A percentile compares a stretch with the other conserved stretches of the same genome.
Evolutionary conservation across 1,284 basidiomycete species (phyloP).

Genomic region (Boletellus deceptivus): DNA sequence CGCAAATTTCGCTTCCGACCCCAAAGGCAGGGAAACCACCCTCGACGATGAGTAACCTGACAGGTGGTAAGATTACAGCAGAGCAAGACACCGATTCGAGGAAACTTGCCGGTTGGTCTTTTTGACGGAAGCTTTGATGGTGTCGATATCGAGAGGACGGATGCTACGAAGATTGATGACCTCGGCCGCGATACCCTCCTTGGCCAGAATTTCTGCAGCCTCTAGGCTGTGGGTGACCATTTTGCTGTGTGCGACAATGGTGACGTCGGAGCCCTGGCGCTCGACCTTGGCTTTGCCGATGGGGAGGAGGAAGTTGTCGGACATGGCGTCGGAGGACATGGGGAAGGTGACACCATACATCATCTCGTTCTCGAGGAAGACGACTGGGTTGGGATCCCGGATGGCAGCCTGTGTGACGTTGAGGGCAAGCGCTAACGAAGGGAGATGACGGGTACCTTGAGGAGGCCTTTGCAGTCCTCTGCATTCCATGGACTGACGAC

Average conservation of each 20-base stretch:
- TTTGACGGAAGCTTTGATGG: conserved; percentile 94
- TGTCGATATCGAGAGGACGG: conserved; percentile 96
- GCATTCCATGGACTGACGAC: conserved; percentile 97
- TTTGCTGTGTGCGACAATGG: conserved; percentile 95
- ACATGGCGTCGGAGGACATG: conserved; percentile 92
- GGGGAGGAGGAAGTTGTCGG: conserved; percentile 91
- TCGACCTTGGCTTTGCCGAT: conserved; percentile 99
- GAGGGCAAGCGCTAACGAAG: conserved; percentile 3
- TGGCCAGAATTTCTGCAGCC: conserved; percentile 89
- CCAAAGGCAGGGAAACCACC: conserved; percentile 99
- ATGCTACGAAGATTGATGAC: conserved; percentile 97
- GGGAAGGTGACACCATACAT: conserved; percentile 97
- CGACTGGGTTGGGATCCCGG: conserved; percentile 97
- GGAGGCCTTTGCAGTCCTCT: conserved; percentile 96
- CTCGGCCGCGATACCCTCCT: conserved; percentile 97
- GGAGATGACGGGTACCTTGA: conserved; percentile 65
- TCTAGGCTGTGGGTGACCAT: conserved; percentile 93
- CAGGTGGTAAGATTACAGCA: conserved; percentile 8
- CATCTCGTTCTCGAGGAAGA: conserved; percentile 99
- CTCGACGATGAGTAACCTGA: conserved; percentile 88
- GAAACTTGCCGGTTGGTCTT: conserved; percentile 86
- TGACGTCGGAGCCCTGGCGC: conserved; percentile 89
- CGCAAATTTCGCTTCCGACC: conserved; percentile 97
- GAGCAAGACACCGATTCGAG: neutral
- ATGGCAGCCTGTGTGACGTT: conserved; percentile 73